Evolutionary conservation across 129 eudicot species (phyloP).

Genomic region (Tagetes erecta): DNA sequence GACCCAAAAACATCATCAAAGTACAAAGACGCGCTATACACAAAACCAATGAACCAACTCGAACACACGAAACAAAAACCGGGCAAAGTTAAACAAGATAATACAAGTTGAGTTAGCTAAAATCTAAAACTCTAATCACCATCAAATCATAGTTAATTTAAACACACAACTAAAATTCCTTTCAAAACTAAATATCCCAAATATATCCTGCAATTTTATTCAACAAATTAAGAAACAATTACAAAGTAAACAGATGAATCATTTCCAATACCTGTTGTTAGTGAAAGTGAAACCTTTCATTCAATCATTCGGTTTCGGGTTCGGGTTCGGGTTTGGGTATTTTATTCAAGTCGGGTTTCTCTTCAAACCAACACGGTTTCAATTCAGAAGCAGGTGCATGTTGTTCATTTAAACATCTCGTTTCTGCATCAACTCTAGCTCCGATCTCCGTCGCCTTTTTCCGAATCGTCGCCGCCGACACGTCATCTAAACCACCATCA

Average conservation of each 20-base stretch:
- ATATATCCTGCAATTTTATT: too few relatives aligned
- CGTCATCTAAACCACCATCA: constrained; percentile 35
- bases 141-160: too few relatives aligned
- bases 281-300: constrained; percentile 2
- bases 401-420: constrained; percentile 10
- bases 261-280: not conserved
- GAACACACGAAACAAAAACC: not conserved
- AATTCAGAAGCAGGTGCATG: too few relatives aligned
- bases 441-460: constrained; percentile 85
- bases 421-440: constrained; percentile 70
- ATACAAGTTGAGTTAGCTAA: too few relatives aligned
- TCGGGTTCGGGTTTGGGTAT: constrained; percentile 71
- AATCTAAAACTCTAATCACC: too few relatives aligned
- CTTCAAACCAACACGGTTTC: constrained; percentile 55
- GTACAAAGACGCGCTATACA: too few relatives aligned
- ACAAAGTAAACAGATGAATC: too few relatives aligned
- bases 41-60: not conserved
- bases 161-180: too few relatives aligned
- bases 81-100: too few relatives aligned
- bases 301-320: constrained; percentile 30
- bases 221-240: too few relatives aligned
- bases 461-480: constrained; percentile 75
- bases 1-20: not conserved
- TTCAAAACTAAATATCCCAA: too few relatives aligned
- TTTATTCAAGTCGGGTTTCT: constrained; percentile 77